phyloP scores from a whole-genome alignment of 352 stramenopile genomes.

The Globisporangium alternatum region DNA sequence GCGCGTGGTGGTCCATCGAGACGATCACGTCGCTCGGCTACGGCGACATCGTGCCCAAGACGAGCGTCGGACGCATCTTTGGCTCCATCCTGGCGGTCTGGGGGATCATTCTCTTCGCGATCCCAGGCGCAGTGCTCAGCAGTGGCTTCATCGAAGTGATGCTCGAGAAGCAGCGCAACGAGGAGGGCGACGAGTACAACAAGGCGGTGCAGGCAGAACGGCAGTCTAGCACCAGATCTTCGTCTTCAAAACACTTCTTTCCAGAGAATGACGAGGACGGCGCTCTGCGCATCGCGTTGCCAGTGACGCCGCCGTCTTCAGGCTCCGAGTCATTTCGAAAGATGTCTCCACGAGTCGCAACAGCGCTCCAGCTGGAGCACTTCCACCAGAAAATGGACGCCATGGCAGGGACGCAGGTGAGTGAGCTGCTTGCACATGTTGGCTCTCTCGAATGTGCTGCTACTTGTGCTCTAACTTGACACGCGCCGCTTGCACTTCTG shows the following conservation, averaged over 20 bases:
- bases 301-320: neutral
- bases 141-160: slow-evolving; percentile 72
- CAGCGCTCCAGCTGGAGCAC: slow-evolving; percentile 23
- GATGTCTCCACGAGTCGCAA: slow-evolving; percentile 24
- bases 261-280: neutral
- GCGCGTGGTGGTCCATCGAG: slow-evolving; percentile 57
- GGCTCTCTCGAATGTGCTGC: neutral
- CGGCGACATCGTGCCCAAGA: slow-evolving; percentile 55
- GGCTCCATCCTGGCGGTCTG: slow-evolving; percentile 46
- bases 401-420: slow-evolving; percentile 34
- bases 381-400: slow-evolving; percentile 34
- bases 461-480: neutral
- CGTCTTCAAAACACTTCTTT: neutral
- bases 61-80: slow-evolving; percentile 34
- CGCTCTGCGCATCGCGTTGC: slow-evolving; percentile 8
- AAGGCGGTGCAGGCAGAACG: slow-evolving; percentile 17
- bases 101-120: slow-evolving; percentile 61
- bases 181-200: slow-evolving; percentile 40
- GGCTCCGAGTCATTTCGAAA: slow-evolving; percentile 11
- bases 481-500: neutral
- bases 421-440: too few species aligned
- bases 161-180: slow-evolving; percentile 55
- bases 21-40: slow-evolving; percentile 73
- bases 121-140: slow-evolving; percentile 52
- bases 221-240: neutral